Percentiles rank a stretch among this genome's conserved stretches.
Conservation (phyloP, 768 basidiomycete species). For the Rickenella mellea region DNA sequence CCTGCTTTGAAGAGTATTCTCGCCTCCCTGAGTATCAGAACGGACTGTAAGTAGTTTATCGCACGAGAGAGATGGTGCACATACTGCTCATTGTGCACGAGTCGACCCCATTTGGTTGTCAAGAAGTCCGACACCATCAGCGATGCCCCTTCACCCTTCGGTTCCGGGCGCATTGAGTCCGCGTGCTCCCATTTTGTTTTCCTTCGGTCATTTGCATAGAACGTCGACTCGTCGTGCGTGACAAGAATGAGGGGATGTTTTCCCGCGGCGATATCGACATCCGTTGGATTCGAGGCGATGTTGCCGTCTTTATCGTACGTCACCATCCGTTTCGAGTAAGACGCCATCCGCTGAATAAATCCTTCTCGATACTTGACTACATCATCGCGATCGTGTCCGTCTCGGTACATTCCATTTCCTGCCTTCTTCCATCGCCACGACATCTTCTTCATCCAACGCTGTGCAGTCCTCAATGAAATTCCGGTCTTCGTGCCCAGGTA, state of each 20-base stretch:
- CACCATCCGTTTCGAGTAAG: slow-evolving; percentile 1
- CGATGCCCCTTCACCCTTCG: no score
- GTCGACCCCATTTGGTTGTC: no score
- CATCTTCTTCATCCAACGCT: slow-evolving; percentile 18
- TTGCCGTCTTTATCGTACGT: slow-evolving; percentile 7
- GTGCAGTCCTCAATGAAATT: slow-evolving; percentile 22
- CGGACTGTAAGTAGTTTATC: no score
- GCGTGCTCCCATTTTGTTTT: slow-evolving; percentile 25
- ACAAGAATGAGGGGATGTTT: slow-evolving; percentile 11
- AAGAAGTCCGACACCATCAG: no score
- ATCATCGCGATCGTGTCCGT: slow-evolving; percentile 15
- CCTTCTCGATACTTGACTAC: slow-evolving; percentile 10
- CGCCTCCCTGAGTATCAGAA: no score
- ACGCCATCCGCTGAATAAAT: slow-evolving; percentile 6
- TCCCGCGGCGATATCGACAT: slow-evolving; percentile 16
- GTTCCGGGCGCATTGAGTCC: no score
- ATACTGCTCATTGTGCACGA: no score
- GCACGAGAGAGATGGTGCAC: no score
- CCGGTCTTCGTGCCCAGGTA: no score
- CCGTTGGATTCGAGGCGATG: not conserved
- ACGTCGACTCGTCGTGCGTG: slow-evolving; percentile 30
- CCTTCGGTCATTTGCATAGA: slow-evolving; percentile 27
- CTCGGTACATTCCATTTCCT: slow-evolving; percentile 10
- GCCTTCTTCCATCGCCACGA: slow-evolving; percentile 6
- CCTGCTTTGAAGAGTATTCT: no score